These are phyloP conservation scores for Lachnum nothofagi DNA, from an alignment of 2,329 filamentous ascomycete genomes.

Conservation along the genomic window DNA sequence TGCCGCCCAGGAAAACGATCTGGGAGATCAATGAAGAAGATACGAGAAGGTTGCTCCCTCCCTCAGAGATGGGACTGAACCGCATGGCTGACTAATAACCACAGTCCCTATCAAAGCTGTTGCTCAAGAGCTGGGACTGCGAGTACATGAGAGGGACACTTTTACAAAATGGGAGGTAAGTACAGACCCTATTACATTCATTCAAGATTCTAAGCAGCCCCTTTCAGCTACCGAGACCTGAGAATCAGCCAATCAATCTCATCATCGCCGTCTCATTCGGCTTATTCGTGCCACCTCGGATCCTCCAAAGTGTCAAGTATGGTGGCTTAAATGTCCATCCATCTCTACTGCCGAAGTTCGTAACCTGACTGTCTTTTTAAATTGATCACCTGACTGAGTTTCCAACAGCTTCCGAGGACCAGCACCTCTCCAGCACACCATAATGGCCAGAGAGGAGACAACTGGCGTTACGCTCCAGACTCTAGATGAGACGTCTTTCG, in stretches of 20 bases:
- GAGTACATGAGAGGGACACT: constrained; percentile 70
- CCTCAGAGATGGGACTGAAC: neutral
- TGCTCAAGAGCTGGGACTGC: constrained; percentile 59
- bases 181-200: constrained; percentile 7
- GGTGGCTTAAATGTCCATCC: constrained; percentile 93
- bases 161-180: constrained; percentile 76
- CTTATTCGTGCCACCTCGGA: constrained; percentile 73
- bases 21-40: constrained; percentile 66
- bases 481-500: constrained; percentile 69
- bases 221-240: constrained; percentile 51
- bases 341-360: constrained; percentile 76
- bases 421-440: constrained; percentile 79
- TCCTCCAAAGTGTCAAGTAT: constrained; percentile 66
- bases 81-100: constrained; percentile 1
- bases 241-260: constrained; percentile 57
- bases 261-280: constrained; percentile 93
- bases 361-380: neutral
- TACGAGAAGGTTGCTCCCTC: constrained; percentile 26
- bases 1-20: constrained; percentile 72
- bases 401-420: constrained; percentile 74
- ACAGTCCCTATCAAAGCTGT: constrained; percentile 68
- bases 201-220: too few relatives aligned
- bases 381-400: neutral
- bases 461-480: constrained; percentile 86
- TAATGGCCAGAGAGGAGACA: constrained; percentile 54